A percentile compares a stretch with the other conserved stretches of the same genome.
phyloP scores from a whole-genome alignment of 179 eudicot genomes.

The Amaranthus tricolor region DNA sequence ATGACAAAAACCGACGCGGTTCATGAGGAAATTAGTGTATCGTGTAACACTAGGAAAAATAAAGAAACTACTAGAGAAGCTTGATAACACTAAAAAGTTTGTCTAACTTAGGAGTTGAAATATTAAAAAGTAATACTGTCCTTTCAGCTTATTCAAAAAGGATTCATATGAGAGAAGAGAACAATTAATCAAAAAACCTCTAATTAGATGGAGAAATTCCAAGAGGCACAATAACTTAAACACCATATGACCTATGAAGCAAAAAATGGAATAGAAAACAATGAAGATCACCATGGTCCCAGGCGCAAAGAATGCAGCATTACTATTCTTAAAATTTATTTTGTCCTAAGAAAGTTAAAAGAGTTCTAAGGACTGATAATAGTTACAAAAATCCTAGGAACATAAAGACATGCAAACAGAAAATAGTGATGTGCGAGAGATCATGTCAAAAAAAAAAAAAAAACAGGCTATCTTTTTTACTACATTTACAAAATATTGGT shows the following conservation, averaged over 20 bases:
- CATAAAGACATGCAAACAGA: too few species aligned
- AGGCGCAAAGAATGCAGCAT: constrained; percentile 10
- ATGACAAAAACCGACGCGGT: too few species aligned
- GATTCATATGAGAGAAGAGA: background rate
- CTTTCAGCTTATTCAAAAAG: too few species aligned
- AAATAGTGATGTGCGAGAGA: background rate
- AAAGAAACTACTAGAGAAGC: background rate
- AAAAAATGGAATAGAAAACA: constrained; percentile 17
- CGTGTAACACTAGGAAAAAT: background rate
- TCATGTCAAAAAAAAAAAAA: background rate
- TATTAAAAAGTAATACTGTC: background rate
- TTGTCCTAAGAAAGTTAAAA: background rate
- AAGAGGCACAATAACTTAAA: constrained; percentile 3
- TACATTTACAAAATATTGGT: background rate
- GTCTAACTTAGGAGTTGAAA: background rate
- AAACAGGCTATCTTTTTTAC: background rate
- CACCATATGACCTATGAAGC: background rate
- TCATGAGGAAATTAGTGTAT: too few species aligned
- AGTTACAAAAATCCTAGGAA: background rate
- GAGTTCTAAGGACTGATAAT: background rate
- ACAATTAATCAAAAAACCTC: background rate
- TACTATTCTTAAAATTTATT: background rate
- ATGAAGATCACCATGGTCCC: constrained; percentile 12
- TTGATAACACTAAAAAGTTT: background rate
- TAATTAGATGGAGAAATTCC: constrained; percentile 4